Evolutionary conservation across 2,329 filamentous ascomycete genomes (phyloP), one percentile per base, ranked within the genome.

Genomic region (Talaromyces piceae): DNA sequence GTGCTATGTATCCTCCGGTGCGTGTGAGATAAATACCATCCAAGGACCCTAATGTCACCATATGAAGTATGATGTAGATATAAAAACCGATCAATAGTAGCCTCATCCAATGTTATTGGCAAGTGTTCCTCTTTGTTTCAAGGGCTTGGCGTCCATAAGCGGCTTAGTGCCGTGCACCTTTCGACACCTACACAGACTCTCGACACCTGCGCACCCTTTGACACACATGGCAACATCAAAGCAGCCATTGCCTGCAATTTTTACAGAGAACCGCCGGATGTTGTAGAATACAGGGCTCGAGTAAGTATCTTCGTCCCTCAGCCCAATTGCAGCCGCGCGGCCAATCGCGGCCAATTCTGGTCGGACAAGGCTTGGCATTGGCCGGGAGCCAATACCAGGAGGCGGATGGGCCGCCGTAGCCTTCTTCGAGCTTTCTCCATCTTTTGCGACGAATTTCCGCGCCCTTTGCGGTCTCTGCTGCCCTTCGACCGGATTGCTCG

Each of bases 301-400:
- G n/a, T n/a, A n/a, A n/a, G n/a, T n/a, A n/a, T n/a, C n/a, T n/a
- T n/a, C n/a, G n/a, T n/a, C n/a, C n/a, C 7, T 11, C 16, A 18
- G n/a, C 16, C n/a, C n/a, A n/a, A n/a, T n/a, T n/a, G n/a, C n/a
- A 25, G 16, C 5, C 37, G 39, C 13, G 30, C 27, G 45, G 51
- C 41, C 47, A 43, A 49, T 53, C 51, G 47, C 45, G 51, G 51
- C 50, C 27, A 23, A 39, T 4, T 52, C 50, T 28, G 50, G 45
- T 45, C 49, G 46, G 43, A 49, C 51, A 41, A 49, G 20, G 47
- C 51, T 53, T 53, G 51, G 51, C 51, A 45, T 25, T 27, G 25
- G 47, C 6, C 46, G 11, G 22, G 22, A 53, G 51, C 51, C 51
- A 53, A 53, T 53, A 41, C 30, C 51, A 43, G 41, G 46, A 33